phyloP scores from a whole-genome alignment of 768 basidiomycete genomes.

The Auriculariales sp. region DNA sequence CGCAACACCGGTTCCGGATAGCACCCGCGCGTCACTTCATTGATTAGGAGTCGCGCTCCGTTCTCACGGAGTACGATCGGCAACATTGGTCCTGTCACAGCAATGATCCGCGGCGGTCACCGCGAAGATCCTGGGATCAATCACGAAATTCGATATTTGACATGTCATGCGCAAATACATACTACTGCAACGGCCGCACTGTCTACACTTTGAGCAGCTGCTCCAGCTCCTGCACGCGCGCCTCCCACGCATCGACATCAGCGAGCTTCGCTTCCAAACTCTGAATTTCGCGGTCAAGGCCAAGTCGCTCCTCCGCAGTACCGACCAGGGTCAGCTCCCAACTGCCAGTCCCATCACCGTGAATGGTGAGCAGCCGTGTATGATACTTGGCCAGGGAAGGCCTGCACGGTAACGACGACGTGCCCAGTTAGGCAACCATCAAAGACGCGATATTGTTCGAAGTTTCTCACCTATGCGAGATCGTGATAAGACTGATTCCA shows the following conservation, averaged over 20 bases:
- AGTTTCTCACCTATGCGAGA: conserved; percentile 60
- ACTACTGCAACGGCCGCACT: no score
- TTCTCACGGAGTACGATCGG: no score
- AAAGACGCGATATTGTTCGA: neutral
- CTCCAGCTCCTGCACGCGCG: conserved; percentile 49
- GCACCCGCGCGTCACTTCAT: no score
- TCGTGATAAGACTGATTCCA: conserved; percentile 86
- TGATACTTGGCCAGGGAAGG: conserved; percentile 85
- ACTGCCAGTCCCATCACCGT: conserved; percentile 51
- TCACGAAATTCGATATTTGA: no score
- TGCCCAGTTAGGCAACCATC: neutral
- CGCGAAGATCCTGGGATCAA: no score
- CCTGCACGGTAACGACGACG: no score
- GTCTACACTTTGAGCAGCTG: conserved; percentile 22
- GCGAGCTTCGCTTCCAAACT: conserved; percentile 47
- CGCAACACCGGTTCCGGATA: no score
- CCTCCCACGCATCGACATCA: conserved; percentile 65
- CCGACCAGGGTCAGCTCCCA: conserved; percentile 65
- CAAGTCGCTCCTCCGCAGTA: conserved; percentile 59
- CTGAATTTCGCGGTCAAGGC: conserved; percentile 60
- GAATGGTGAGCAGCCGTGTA: conserved; percentile 65
- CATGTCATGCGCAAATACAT: no score
- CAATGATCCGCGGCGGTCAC: no score
- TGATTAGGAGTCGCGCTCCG: no score
- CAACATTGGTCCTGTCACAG: no score